Evolutionary conservation across 352 stramenopile species (phyloP).

Genomic region (Globisporangium sylvaticum): DNA sequence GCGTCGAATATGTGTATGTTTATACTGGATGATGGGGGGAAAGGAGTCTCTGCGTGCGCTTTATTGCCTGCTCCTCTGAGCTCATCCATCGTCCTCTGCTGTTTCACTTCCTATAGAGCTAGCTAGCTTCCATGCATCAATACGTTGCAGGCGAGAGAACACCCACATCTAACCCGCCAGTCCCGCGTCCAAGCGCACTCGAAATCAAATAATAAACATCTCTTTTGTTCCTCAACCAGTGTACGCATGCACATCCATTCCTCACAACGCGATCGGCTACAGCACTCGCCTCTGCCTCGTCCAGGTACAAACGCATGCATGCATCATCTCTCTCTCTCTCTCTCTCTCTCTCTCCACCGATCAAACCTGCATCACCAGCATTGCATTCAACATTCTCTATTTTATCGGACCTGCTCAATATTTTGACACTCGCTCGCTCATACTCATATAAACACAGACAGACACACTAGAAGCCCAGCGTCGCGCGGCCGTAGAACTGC

Average conservation of each 20-base stretch:
- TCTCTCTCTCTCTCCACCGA: too few relatives aligned
- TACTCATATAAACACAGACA: neutral
- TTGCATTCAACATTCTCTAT: constrained; percentile 12
- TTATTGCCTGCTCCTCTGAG: neutral
- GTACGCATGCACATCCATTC: neutral
- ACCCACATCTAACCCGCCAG: neutral
- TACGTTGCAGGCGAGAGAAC: neutral
- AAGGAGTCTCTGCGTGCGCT: neutral
- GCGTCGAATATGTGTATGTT: constrained; percentile 1
- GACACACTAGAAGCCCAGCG: constrained; percentile 63
- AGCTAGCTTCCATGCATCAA: neutral
- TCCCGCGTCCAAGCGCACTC: neutral
- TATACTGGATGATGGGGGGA: constrained; percentile 1
- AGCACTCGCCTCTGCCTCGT: neutral
- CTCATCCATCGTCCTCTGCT: neutral
- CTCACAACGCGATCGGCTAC: neutral
- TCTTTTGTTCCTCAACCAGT: neutral
- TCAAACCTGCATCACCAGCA: neutral
- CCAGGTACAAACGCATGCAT: neutral
- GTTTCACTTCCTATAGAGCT: neutral
- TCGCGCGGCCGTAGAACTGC: constrained; percentile 81
- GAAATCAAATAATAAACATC: constrained; percentile 1
- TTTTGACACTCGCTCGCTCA: neutral
- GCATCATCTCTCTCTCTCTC: neutral
- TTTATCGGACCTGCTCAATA: neutral